phyloP scores from a whole-genome alignment of 441 rosid species.

The Adansonia gregorii region DNA sequence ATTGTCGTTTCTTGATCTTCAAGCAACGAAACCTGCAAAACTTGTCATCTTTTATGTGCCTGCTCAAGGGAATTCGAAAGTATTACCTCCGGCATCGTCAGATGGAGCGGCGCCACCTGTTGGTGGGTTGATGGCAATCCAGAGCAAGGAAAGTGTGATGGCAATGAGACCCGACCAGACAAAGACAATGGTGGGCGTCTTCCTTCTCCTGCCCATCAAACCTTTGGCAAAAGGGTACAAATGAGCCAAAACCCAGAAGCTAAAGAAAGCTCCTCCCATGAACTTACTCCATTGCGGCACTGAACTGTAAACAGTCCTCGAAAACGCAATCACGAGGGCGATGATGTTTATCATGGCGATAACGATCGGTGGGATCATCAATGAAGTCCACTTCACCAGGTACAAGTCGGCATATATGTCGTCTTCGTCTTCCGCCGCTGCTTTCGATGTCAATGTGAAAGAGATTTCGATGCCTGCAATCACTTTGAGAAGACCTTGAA shows the following conservation, averaged over 20 bases:
- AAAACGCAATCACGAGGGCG: conserved; percentile 64
- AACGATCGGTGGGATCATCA: conserved; percentile 85
- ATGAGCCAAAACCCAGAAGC: conserved; percentile 92
- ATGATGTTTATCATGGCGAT: conserved; percentile 84
- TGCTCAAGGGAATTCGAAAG: conserved; percentile 66
- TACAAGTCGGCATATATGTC: conserved; percentile 78
- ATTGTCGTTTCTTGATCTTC: background rate
- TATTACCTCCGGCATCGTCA: conserved; percentile 36
- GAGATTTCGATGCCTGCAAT: conserved; percentile 92
- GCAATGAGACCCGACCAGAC: conserved; percentile 94
- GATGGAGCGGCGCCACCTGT: conserved; percentile 26
- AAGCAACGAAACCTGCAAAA: no score
- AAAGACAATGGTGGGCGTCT: conserved; percentile 83
- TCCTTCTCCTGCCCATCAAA: conserved; percentile 82
- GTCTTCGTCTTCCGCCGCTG: conserved; percentile 71
- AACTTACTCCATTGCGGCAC: conserved; percentile 79
- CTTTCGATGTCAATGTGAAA: conserved; percentile 78
- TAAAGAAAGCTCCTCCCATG: conserved; percentile 86
- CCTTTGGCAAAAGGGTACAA: conserved; percentile 92
- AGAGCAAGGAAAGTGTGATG: conserved; percentile 70
- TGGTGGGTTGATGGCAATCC: conserved; percentile 70
- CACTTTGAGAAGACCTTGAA: conserved; percentile 78
- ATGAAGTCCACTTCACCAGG: conserved; percentile 76
- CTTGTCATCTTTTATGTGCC: no score
- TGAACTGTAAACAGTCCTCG: conserved; percentile 68